These are phyloP conservation scores for Fusarium duplospermum DNA, from an alignment of 2,329 filamentous ascomycete genomes.

Conservation along the genomic window DNA sequence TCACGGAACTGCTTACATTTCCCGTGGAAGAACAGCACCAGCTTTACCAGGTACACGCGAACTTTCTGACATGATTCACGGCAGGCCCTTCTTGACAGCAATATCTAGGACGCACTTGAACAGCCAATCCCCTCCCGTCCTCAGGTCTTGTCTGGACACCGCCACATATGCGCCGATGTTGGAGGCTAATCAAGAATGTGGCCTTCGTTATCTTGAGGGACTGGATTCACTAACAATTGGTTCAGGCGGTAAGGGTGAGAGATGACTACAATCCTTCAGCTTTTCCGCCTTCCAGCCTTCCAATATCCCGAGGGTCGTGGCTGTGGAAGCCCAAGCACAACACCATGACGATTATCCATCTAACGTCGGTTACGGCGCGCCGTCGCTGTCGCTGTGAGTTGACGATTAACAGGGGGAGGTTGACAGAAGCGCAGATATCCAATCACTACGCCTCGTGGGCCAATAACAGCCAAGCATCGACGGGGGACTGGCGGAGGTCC, in stretches of 20 bases:
- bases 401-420: constrained; percentile 10
- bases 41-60: background rate
- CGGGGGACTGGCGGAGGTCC: background rate
- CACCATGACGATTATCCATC: constrained; percentile 1
- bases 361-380: background rate
- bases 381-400: constrained; percentile 10
- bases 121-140: background rate
- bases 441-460: constrained; percentile 36
- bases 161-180: background rate
- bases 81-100: background rate
- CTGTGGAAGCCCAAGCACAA: background rate
- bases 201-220: background rate
- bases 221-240: background rate
- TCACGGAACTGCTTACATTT: background rate
- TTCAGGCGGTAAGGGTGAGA: background rate
- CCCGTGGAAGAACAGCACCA: background rate
- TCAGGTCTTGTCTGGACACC: background rate
- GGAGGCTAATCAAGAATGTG: background rate
- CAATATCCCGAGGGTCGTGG: background rate
- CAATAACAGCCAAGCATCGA: constrained; percentile 17
- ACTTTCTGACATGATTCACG: background rate
- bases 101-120: background rate
- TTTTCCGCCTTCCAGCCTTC: background rate
- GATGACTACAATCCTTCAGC: background rate
- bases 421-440: constrained; percentile 25